Base-by-base conservation (phyloP, 768 basidiomycete species). In the Paxillus ammoniavirescens region DNA sequence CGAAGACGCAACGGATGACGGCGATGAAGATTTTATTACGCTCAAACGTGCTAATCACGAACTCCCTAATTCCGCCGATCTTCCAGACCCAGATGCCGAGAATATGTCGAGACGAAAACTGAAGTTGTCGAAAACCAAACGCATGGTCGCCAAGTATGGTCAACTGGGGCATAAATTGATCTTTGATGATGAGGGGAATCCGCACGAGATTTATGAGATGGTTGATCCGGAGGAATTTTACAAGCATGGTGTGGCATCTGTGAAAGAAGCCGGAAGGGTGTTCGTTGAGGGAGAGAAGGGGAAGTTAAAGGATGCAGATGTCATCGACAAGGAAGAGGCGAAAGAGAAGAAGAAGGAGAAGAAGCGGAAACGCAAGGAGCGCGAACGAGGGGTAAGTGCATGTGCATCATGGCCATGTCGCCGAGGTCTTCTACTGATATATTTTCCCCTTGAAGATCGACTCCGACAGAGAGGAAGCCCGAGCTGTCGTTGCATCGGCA, bases 1-100 rank as follows among this genome's bases (percentile, higher is more conserved):
- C 59, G 76, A 75, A 40, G 74, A 71, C 8, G 75, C 69, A 12
- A 72, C 65, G 10, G 75, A 73, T 13, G 81, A 69, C 13, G 72
- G 75, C 35, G 93, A 93, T 54, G 95, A 66, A 42, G 65, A 97
- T 50, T 98, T 99, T 68, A 89, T 98, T 66, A 93, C 91, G 0
- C 81, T 98, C 57, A 93, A 94, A 67, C 88, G 94, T n/a, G 85
- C 84, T 0, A 80, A 98, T 65, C 97, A 98, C 69, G 86, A 83
- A 40, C 75, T 95, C 7, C 65, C 70, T 57, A 61, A 67, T 42
- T 61, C 70, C 4, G 70, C 55, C 14, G 68, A 66, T 0, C 65
- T 64, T 15, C 68, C 68, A 14, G 63, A 71, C 41, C 72, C 68
- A 7, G 75, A 72, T 51, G 49, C 61, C 49, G 76, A 73, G 37